Evolutionary conservation across 2,329 filamentous ascomycete species (phyloP), one percentile per base, ranked within the genome.

Genomic region (Microascus cirrosus): DNA sequence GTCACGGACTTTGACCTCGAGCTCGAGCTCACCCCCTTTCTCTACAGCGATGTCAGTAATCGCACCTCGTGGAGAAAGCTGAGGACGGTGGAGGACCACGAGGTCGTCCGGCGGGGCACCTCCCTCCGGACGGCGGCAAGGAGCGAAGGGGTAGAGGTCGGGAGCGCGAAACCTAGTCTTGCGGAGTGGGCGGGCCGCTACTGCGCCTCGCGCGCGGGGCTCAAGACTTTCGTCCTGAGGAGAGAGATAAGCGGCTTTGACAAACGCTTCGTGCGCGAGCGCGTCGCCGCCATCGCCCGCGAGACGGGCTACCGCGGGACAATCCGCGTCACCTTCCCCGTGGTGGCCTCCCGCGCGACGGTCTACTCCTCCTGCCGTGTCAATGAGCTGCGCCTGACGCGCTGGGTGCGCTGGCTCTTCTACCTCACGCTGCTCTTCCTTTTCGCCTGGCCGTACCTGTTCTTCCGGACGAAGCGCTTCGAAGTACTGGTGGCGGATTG

Each of bases 381-480:
- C 60, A 90, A 89, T 65, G 70, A 74, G 34, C 87, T 85, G 81
- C 82, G 88, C 0, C 72, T 84, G 53, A 84, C 77, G 1, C 68
- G 67, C 7, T 89, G 84, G 83, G 73, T 90, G 52, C 73, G 78
- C 50, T 81, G 81, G 75, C 52, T 89, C 11, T 89, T 85, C 71
- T 83, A 81, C 66, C 67, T 88, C 6, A 83, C 83, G 0, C 82
- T 90, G 60, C 69, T 87, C 13, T 87, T 87, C 77, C 65, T 91
- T 59, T 75, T 91, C 63, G 74, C 80, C 2, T 91, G 87, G 87
- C 87, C 87, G 0, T 79, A 81, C 59, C 75, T 91, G 13, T 85
- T 82, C 70, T 77, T 89, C 66, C 71, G 78, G 20, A 91, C 87
- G 1, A 83, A 81, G 66, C 76, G 81, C 54, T 91, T 85, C 71